Conservation (phyloP, 352 stramenopile species). For the Globisporangium ultimum region DNA sequence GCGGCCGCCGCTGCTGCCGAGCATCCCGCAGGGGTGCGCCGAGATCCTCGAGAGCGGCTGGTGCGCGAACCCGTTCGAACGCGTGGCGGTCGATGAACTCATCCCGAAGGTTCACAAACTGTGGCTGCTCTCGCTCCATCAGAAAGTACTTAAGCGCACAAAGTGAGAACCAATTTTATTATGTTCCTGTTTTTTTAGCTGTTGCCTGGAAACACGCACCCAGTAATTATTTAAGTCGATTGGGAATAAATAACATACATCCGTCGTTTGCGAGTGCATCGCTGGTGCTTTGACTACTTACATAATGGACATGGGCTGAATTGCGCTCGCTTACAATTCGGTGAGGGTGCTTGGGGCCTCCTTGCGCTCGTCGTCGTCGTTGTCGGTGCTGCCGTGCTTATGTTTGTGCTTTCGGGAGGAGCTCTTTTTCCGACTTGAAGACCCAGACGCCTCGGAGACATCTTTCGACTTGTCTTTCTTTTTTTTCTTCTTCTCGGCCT, state of each 20-base stretch:
- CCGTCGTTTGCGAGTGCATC: too few relatives aligned
- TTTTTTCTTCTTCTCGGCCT: conserved; percentile 37
- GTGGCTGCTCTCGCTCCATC: conserved; percentile 73
- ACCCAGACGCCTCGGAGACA: conserved; percentile 8
- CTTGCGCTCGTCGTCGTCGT: conserved; percentile 6
- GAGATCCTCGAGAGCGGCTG: conserved; percentile 75
- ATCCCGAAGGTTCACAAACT: conserved; percentile 73
- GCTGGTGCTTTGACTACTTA: too few relatives aligned
- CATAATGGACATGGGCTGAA: background rate
- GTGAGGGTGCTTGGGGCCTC: conserved; percentile 11
- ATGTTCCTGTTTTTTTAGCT: background rate
- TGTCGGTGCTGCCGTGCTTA: background rate
- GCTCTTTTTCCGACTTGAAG: conserved; percentile 21
- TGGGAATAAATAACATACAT: too few relatives aligned
- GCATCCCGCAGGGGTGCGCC: conserved; percentile 65
- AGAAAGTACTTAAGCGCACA: conserved; percentile 69
- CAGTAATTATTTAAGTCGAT: too few relatives aligned
- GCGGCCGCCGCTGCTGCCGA: conserved; percentile 60
- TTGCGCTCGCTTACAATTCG: conserved; percentile 9
- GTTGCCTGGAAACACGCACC: too few relatives aligned
- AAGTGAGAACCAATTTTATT: conserved; percentile 23
- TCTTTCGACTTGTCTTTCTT: conserved; percentile 30
- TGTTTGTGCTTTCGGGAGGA: conserved; percentile 16
- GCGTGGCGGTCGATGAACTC: conserved; percentile 72
- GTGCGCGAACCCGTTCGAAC: conserved; percentile 64